phyloP scores from a whole-genome alignment of 768 basidiomycete species.

The Sistotremastrum niveocremeum region DNA sequence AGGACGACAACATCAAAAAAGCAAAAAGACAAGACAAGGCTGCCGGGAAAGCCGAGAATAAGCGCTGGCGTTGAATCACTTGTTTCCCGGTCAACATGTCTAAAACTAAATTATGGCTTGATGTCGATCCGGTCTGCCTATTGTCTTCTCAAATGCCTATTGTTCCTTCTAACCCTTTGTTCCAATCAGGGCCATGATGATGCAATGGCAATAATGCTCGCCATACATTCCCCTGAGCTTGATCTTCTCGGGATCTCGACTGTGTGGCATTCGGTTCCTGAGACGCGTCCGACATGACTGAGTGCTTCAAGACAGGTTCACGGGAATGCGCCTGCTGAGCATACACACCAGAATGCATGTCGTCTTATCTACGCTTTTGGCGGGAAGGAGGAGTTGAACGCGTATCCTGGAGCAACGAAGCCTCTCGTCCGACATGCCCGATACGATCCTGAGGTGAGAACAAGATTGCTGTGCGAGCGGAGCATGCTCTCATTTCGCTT shows the following conservation, averaged over 20 bases:
- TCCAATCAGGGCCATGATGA: slow-evolving; percentile 70
- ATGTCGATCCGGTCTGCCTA: slow-evolving; percentile 46
- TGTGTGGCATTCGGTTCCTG: slow-evolving; percentile 24
- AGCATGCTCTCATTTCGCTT: slow-evolving; percentile 6
- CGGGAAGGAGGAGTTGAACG: slow-evolving; percentile 39
- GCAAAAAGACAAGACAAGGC: too few species aligned
- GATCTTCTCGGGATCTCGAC: slow-evolving; percentile 74
- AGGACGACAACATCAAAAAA: too few species aligned
- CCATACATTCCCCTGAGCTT: slow-evolving; percentile 50
- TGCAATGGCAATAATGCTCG: slow-evolving; percentile 71
- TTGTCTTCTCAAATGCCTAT: neutral
- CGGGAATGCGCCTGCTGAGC: slow-evolving; percentile 56
- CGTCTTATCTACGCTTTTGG: slow-evolving; percentile 66
- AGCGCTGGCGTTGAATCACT: too few species aligned
- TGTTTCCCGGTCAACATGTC: neutral
- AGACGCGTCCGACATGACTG: neutral
- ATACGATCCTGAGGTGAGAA: slow-evolving; percentile 38
- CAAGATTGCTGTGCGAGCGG: neutral
- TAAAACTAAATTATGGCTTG: slow-evolving; percentile 38
- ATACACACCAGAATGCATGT: slow-evolving; percentile 61
- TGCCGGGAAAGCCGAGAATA: too few species aligned
- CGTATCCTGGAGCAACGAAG: slow-evolving; percentile 55
- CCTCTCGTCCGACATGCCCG: slow-evolving; percentile 52
- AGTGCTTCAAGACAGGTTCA: slow-evolving; percentile 39
- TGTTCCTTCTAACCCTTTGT: neutral